These are phyloP conservation scores for Vanderwaltozyma polyspora DNA, from an alignment of 805 yeast species.

Conservation along the genomic window DNA sequence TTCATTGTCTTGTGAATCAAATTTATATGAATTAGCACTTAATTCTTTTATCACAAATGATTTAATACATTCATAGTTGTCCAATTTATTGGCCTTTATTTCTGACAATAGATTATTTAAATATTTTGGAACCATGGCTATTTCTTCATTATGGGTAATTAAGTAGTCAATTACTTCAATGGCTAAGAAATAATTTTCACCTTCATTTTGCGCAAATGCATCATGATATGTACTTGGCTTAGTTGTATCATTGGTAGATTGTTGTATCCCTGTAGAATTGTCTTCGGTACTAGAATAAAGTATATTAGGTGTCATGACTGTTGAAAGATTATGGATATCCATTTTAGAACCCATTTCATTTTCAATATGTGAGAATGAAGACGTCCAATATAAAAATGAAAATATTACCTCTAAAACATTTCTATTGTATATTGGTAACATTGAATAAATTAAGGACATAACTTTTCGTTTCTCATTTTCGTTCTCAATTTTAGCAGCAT, in stretches of 20 bases:
- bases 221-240: conserved; percentile 25
- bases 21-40: neutral
- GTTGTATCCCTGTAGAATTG: conserved; percentile 8
- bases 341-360: conserved; percentile 87
- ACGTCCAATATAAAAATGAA: conserved; percentile 85
- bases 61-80: conserved; percentile 11
- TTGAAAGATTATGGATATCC: conserved; percentile 92
- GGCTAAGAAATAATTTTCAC: conserved; percentile 75
- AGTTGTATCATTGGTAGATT: conserved; percentile 8
- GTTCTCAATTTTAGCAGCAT: conserved; percentile 46
- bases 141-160: conserved; percentile 70
- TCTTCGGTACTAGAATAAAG: conserved; percentile 32
- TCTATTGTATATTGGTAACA: conserved; percentile 73
- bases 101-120: conserved; percentile 39
- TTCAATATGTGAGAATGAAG: conserved; percentile 88
- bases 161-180: conserved; percentile 82
- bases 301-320: conserved; percentile 90
- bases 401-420: conserved; percentile 79
- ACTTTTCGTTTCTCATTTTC: conserved; percentile 37
- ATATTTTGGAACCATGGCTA: conserved; percentile 66
- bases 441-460: conserved; percentile 53
- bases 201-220: conserved; percentile 33
- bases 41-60: neutral
- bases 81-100: conserved; percentile 8
- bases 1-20: neutral